phyloP scores from a whole-genome alignment of 345 rosid species.

The Eucalyptus victrix region DNA sequence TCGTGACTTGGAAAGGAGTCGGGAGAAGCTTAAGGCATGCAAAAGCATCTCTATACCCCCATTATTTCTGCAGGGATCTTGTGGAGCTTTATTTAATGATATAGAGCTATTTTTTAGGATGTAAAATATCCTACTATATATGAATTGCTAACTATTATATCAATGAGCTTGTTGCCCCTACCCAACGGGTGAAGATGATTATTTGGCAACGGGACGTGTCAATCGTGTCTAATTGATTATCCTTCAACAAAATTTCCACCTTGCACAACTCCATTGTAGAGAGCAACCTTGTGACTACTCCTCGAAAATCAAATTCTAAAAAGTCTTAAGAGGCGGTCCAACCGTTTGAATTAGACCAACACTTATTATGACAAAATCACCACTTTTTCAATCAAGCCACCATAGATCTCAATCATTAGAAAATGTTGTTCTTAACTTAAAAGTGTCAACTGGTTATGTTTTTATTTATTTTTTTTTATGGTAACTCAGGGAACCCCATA shows the following conservation, averaged over 20 bases:
- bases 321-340: neutral
- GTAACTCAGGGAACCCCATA: no score
- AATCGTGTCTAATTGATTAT: rapidly evolving
- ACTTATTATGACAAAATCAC: neutral
- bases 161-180: neutral
- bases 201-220: neutral
- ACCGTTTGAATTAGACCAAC: neutral
- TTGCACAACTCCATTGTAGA: neutral
- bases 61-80: neutral
- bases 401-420: neutral
- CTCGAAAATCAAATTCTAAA: neutral
- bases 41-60: neutral
- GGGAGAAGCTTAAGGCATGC: neutral
- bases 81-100: neutral
- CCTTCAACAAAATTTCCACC: neutral
- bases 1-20: neutral
- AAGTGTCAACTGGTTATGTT: neutral
- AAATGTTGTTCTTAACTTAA: neutral
- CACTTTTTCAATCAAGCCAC: neutral
- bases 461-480: no score
- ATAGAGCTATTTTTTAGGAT: no score
- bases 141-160: no score
- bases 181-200: neutral
- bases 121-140: no score
- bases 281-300: neutral